phyloP scores from a whole-genome alignment of 371 early-diverging fungal species.

The Gilbertella persicaria region DNA sequence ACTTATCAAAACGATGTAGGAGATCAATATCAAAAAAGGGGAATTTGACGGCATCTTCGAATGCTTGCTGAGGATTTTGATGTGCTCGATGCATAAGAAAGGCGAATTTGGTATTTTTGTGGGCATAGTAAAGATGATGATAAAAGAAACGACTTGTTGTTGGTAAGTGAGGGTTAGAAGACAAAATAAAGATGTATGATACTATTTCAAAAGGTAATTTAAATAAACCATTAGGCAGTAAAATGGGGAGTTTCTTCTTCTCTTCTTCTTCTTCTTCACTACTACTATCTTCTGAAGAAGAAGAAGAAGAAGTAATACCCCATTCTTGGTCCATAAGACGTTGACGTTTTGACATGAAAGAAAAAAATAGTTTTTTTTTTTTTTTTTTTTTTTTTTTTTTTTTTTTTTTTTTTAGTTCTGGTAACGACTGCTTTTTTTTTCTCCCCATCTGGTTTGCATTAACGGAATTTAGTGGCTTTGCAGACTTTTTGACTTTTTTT shows the following conservation, averaged over 20 bases:
- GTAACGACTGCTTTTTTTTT: constrained; percentile 3
- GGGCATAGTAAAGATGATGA: constrained; percentile 27
- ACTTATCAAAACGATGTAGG: constrained; percentile 27
- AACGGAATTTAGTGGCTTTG: neutral
- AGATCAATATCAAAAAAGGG: constrained; percentile 34
- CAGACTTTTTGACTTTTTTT: constrained; percentile 14
- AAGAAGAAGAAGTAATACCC: constrained; percentile 11
- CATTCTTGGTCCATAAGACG: constrained; percentile 18
- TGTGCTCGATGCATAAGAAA: constrained; percentile 37
- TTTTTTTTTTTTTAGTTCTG: neutral
- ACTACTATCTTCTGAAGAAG: constrained; percentile 9
- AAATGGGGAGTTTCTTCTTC: neutral
- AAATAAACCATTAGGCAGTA: constrained; percentile 5
- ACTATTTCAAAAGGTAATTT: constrained; percentile 45
- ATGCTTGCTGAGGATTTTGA: constrained; percentile 18
- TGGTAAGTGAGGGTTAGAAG: constrained; percentile 39
- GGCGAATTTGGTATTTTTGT: constrained; percentile 26
- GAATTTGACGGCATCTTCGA: constrained; percentile 30
- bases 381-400: constrained; percentile 2
- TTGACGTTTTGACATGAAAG: constrained; percentile 23
- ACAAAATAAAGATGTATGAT: constrained; percentile 36
- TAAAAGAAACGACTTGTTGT: constrained; percentile 24
- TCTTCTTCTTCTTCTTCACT: constrained; percentile 13
- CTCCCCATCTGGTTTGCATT: neutral
- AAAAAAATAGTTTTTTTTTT: no score